phyloP scores from a whole-genome alignment of 768 basidiomycete genomes.

The Pulveroboletus sp. region DNA sequence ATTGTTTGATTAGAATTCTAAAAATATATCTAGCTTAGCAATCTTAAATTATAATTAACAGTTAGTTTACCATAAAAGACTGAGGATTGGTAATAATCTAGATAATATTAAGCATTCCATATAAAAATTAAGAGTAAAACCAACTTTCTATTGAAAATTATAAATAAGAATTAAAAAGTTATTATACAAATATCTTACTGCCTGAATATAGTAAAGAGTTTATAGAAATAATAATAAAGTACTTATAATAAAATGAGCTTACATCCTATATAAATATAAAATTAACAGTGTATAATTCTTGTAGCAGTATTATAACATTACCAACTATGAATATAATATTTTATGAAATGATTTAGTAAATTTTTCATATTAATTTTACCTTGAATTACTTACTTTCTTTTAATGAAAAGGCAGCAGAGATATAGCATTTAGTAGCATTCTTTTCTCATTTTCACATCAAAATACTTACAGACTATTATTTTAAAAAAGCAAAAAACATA shows the following conservation, averaged over 20 bases:
- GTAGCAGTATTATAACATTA: background rate
- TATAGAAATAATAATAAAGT: background rate
- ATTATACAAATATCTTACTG: background rate
- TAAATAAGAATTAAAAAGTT: background rate
- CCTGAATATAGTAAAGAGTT: background rate
- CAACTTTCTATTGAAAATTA: background rate
- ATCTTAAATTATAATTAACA: background rate
- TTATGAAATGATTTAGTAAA: background rate
- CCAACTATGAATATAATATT: background rate
- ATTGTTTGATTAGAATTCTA: rapidly evolving
- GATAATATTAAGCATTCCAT: background rate
- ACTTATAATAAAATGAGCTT: background rate
- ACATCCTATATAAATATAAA: background rate
- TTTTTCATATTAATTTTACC: background rate
- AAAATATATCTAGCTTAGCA: background rate
- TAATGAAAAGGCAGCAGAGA: background rate
- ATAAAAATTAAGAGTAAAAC: background rate
- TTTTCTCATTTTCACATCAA: background rate
- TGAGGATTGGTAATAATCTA: background rate
- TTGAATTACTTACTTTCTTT: background rate
- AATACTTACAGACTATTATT: background rate
- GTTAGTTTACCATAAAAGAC: background rate
- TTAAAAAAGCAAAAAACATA: background rate
- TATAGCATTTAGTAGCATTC: background rate
- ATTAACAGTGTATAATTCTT: background rate